Evolutionary conservation across 225 moss, liverwort and hornwort genomes (phyloP).

Genomic region (Bryum argenteum): DNA sequence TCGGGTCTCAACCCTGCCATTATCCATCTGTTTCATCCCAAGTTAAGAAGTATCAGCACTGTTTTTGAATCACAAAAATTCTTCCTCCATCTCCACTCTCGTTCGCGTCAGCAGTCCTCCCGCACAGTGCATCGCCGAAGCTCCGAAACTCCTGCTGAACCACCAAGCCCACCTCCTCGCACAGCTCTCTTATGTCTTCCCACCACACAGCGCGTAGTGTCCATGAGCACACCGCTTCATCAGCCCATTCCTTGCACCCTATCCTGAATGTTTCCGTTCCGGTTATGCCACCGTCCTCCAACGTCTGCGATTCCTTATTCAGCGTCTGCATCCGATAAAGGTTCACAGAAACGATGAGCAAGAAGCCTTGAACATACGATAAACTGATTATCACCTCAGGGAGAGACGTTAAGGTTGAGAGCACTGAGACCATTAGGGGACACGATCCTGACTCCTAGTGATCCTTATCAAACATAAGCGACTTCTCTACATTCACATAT

Average conservation of each 20-base stretch:
- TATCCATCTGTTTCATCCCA: conserved; percentile 19
- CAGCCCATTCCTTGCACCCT: conserved; percentile 45
- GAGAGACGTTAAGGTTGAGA: not conserved
- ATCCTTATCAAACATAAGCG: not conserved
- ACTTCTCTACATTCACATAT: not conserved
- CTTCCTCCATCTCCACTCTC: conserved; percentile 53
- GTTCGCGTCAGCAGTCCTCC: conserved; percentile 34
- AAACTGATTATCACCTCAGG: conserved; percentile 1
- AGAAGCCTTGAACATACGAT: not conserved
- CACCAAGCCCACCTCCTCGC: conserved; percentile 46
- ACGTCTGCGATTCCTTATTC: conserved; percentile 37
- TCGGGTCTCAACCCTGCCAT: conserved; percentile 11
- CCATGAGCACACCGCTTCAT: conserved; percentile 51
- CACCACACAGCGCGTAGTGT: conserved; percentile 58
- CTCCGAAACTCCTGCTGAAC: conserved; percentile 43
- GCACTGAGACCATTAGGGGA: not conserved
- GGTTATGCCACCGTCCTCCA: conserved; percentile 47
- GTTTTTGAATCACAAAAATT: conserved; percentile 53
- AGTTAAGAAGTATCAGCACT: conserved; percentile 25
- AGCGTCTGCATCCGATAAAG: conserved; percentile 42
- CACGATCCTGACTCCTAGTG: not conserved
- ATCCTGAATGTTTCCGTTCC: conserved; percentile 54
- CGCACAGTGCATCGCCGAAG: conserved; percentile 51
- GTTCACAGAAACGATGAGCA: conserved; percentile 21
- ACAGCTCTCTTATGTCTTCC: conserved; percentile 54